Base-by-base conservation (phyloP, 768 basidiomycete genomes). In the Pleurotus salmoneostramineus region DNA sequence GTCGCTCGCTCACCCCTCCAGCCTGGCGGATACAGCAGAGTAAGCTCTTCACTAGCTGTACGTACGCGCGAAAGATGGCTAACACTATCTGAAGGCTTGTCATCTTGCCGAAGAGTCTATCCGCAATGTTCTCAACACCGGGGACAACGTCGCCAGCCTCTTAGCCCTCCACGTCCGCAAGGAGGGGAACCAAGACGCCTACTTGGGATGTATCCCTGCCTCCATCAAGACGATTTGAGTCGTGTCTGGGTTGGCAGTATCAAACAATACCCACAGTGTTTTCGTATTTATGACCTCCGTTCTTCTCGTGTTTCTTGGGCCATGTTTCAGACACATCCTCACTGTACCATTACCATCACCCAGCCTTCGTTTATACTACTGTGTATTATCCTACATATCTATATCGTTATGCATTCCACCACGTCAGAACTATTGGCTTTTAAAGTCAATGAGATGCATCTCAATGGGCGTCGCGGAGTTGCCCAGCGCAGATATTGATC, bases 61-160 rank as follows among this genome's bases (percentile, higher is more conserved):
- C 31, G 31, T 14, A 14, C 59, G 48, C 31, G 17, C 6, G 11
- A 3, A 27, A 27, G 35, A 45, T 44, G 35, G 17, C 21, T 50
- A 36, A 56, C 46, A 56, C 10, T 57, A 12, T 40, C 12, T 35
- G 17, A 4, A 91, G 88, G 82, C 84, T 3, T 89, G 88, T 64
- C 78, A 84, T 60, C 78, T 88, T 7, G 88, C 87, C 12, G 85
- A 87, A 67, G 77, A 81, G 58, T 92, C 91, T 1, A 87, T 93
- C 48, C 73, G 77, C 8, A 79, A 82, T 59, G 87, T 91, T 27
- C 76, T 93, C 42, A 81, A 87, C 66, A 84, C 83, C 15, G 80
- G 75, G 58, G 86, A 91, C 72, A 91, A 93, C 54, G 77, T 77
- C 10, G 69, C 80, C 27, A 78, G 79, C 46, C 82, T 93, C 46